phyloP scores from a whole-genome alignment of 192 early-diverging fungal species.

The Backusella circina region DNA sequence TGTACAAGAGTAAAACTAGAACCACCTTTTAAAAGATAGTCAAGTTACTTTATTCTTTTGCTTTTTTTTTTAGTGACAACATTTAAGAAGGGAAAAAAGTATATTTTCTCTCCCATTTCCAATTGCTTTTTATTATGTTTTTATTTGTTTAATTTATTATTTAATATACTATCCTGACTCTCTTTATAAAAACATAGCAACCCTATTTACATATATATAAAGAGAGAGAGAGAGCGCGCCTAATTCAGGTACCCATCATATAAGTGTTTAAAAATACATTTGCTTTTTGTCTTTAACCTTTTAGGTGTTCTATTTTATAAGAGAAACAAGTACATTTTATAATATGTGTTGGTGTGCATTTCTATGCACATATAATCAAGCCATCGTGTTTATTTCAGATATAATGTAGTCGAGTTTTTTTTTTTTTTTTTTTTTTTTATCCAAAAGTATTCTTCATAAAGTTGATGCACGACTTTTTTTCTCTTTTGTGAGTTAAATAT shows the following conservation, averaged over 20 bases:
- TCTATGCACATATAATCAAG: background rate
- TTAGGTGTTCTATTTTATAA: background rate
- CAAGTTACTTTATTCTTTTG: background rate
- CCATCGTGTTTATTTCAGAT: background rate
- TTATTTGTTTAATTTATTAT: slow-evolving; percentile 2
- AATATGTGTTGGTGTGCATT: background rate
- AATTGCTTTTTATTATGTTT: background rate
- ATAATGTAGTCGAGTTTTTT: background rate
- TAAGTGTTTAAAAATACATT: background rate
- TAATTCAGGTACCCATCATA: background rate
- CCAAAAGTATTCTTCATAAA: background rate
- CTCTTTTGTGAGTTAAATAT: background rate
- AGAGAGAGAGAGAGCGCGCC: background rate
- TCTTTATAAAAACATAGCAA: background rate
- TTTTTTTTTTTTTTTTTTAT: background rate
- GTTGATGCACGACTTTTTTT: background rate
- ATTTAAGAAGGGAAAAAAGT: background rate
- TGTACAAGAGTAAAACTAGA: background rate
- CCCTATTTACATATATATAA: background rate
- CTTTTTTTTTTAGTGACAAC: background rate
- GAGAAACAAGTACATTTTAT: background rate
- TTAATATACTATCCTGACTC: background rate
- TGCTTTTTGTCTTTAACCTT: background rate
- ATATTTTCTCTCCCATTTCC: background rate
- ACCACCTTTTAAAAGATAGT: background rate